A percentile compares a stretch with the other conserved stretches of the same genome.
Evolutionary conservation across 805 yeast genomes (phyloP).

Genomic region (Wickerhamomyces strasburgensis): DNA sequence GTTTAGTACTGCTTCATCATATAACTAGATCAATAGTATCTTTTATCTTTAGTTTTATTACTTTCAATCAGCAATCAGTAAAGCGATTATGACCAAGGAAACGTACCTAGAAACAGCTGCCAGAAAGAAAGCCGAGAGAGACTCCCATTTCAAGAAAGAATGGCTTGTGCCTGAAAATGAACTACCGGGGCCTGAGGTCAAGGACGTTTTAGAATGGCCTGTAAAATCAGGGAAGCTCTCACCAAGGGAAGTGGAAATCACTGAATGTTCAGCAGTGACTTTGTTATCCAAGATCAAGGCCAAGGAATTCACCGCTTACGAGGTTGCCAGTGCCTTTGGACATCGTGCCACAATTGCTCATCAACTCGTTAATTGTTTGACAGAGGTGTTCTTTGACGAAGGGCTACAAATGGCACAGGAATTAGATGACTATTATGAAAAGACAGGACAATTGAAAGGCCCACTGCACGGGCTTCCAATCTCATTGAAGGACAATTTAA

Average conservation of each 20-base stretch:
- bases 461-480: slow-evolving; percentile 68
- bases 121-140: slow-evolving; percentile 36
- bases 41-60: background rate
- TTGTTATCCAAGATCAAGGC: slow-evolving; percentile 27
- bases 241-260: slow-evolving; percentile 31
- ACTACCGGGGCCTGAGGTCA: slow-evolving; percentile 23
- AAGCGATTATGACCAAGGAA: slow-evolving; percentile 12
- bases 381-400: slow-evolving; percentile 43
- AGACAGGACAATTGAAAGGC: slow-evolving; percentile 50
- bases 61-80: background rate
- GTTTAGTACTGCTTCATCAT: too few relatives aligned
- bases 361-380: slow-evolving; percentile 38
- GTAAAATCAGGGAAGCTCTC: slow-evolving; percentile 30
- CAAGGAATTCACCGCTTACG: slow-evolving; percentile 34
- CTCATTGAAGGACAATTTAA: slow-evolving; percentile 44
- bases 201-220: slow-evolving; percentile 37
- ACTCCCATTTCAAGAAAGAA: slow-evolving; percentile 31
- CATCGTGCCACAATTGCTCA: slow-evolving; percentile 57
- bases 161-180: slow-evolving; percentile 16
- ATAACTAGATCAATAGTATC: too few relatives aligned
- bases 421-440: slow-evolving; percentile 45
- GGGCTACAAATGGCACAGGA: slow-evolving; percentile 52
- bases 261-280: slow-evolving; percentile 16
- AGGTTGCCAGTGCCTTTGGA: slow-evolving; percentile 50
- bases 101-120: slow-evolving; percentile 37